Base-by-base conservation (phyloP, 2,329 filamentous ascomycete species). In the Cladosporium sp. region DNA sequence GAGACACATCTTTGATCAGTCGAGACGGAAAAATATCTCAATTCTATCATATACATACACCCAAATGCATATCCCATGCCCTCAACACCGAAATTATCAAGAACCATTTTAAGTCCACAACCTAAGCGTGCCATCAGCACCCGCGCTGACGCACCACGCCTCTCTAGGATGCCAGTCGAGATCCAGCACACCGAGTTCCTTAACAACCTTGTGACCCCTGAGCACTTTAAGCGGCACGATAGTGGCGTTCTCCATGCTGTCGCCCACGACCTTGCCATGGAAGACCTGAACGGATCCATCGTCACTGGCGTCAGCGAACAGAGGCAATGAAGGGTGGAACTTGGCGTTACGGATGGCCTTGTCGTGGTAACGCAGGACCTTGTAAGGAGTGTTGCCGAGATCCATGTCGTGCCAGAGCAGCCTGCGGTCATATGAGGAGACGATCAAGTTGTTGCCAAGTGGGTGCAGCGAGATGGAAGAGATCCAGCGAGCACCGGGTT, bases 351-450 rank as follows among this genome's bases (percentile, higher is more conserved):
- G 88, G 73, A 99, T 96, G 55, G 95, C 95, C 79, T 96, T 91
- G 67, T 87, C 82, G 81, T 99, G 95, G 82, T 98, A 99, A 60
- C 95, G 88, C 80, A 99, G 89, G 1, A 94, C 98, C 84, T 97
- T 97, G 84, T 96, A 98, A 0, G 95, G 95, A 59, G 92, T 88
- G 69, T 86, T 89, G 0, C 92, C 95, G 40, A 99, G 87, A 71
- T 99, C 95, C 63, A 98, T 85, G 80, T 99, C 95, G 80, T 98
- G 95, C 95, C 95, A 99, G 35, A 99, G 84, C 2, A 99, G 84
- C 56, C 94, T 89, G 70, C 93, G 89, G 80, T 99, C 95, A 80
- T 98, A 99, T 0, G 93, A 95, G 53, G 93, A 93, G 12, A 97
- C 92, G 66, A 98, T 91, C 64, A 99, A 80, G 76, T 99, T 97